Conservation (phyloP, 164 flowering plant genomes). For the Magnolia kwangsiensis region DNA sequence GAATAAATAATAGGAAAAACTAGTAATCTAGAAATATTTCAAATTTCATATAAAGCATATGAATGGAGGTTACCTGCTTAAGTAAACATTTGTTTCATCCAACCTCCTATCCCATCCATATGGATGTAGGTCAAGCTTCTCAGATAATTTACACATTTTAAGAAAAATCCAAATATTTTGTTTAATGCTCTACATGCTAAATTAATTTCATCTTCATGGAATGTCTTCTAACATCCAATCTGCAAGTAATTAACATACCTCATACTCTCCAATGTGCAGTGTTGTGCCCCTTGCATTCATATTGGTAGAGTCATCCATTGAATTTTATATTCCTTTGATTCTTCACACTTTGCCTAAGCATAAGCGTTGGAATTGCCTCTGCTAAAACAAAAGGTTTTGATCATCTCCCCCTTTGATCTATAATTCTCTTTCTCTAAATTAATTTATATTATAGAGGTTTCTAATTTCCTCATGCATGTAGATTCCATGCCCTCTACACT, state of each 20-base stretch:
- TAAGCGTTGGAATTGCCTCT: constrained; percentile 79
- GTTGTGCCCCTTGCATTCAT: constrained; percentile 74
- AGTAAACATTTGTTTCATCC: too few species aligned
- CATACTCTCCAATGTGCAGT: constrained; percentile 43
- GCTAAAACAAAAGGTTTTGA: constrained; percentile 90
- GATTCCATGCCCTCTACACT: too few species aligned
- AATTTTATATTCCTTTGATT: constrained; percentile 87
- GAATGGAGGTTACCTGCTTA: too few species aligned
- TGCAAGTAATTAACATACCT: constrained; percentile 2
- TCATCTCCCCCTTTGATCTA: neutral
- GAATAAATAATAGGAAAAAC: too few species aligned
- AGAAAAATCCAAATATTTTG: too few species aligned
- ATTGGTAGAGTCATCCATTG: constrained; percentile 91
- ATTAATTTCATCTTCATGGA: too few species aligned
- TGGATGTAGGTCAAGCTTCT: too few species aligned
- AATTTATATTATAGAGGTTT: neutral
- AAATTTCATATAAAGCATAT: too few species aligned
- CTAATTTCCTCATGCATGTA: too few species aligned
- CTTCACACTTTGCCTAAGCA: constrained; percentile 70
- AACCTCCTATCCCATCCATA: too few species aligned
- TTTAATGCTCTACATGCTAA: neutral
- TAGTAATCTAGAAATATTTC: too few species aligned
- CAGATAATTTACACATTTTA: too few species aligned
- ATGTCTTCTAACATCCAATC: neutral
- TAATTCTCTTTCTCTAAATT: neutral